Conservation (phyloP, 768 basidiomycete genomes). For the Leccinum subtestaceum region DNA sequence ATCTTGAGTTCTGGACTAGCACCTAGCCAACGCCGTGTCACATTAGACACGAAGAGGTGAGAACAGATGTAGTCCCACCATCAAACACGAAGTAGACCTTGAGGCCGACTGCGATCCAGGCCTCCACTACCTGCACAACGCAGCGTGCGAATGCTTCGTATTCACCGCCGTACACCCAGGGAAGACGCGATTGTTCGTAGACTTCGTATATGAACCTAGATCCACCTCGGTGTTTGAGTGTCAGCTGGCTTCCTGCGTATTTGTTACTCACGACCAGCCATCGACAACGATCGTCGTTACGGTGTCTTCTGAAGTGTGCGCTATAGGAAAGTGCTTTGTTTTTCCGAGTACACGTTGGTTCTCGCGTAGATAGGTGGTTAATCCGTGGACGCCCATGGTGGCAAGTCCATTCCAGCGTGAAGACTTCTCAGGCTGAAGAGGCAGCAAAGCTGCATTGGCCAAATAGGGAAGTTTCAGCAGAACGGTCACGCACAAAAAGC, state of each 20-base stretch:
- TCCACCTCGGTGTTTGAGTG: constrained; percentile 8
- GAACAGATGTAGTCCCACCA: constrained; percentile 44
- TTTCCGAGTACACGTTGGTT: constrained; percentile 40
- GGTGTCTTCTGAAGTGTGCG: constrained; percentile 4
- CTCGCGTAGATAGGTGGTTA: constrained; percentile 51
- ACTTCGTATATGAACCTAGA: constrained; percentile 74
- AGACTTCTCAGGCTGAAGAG: neutral
- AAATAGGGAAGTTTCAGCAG: constrained; percentile 4
- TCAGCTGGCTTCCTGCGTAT: constrained; percentile 1
- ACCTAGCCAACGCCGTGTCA: constrained; percentile 40
- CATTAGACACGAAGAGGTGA: constrained; percentile 10
- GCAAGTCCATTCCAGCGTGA: constrained; percentile 12
- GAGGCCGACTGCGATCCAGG: constrained; percentile 69
- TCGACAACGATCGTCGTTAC: constrained; percentile 65
- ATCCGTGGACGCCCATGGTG: constrained; percentile 53
- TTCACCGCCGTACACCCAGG: constrained; percentile 89
- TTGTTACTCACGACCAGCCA: constrained; percentile 77
- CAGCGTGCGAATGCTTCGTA: constrained; percentile 54
- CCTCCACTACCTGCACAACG: constrained; percentile 50
- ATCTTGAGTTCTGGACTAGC: constrained; percentile 72
- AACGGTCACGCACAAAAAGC: neutral
- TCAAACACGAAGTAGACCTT: constrained; percentile 78
- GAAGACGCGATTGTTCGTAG: constrained; percentile 54
- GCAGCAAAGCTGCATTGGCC: neutral
- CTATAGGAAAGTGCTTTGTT: constrained; percentile 30